phyloP scores from a whole-genome alignment of 2,329 filamentous ascomycete genomes.

The Pseudogymnoascus sp. region DNA sequence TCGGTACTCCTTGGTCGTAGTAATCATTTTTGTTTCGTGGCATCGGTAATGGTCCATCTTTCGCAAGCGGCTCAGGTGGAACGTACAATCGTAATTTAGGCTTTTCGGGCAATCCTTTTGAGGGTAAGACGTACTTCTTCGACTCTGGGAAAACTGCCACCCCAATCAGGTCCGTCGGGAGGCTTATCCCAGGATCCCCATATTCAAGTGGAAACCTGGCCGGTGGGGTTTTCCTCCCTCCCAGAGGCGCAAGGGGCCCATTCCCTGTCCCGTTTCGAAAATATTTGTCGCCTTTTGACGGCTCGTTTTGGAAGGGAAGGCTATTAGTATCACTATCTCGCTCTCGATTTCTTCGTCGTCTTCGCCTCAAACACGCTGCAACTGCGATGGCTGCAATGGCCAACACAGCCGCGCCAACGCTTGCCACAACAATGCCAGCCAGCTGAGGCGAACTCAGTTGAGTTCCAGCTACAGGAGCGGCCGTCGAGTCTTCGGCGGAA shows the following conservation, averaged over 20 bases:
- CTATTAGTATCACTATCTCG: slow-evolving; percentile 24
- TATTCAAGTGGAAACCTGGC: slow-evolving; percentile 22
- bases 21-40: neutral
- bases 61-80: slow-evolving; percentile 15
- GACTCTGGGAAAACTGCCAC: slow-evolving; percentile 24
- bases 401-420: slow-evolving; percentile 40
- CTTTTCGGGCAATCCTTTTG: slow-evolving; percentile 25
- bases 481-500: neutral
- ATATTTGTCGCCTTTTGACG: slow-evolving; percentile 17
- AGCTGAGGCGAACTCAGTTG: slow-evolving; percentile 39
- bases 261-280: slow-evolving; percentile 13
- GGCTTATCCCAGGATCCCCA: slow-evolving; percentile 26
- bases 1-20: neutral
- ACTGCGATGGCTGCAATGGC: slow-evolving; percentile 38
- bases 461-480: neutral
- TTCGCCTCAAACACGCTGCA: slow-evolving; percentile 28
- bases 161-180: slow-evolving; percentile 23
- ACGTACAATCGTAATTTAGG: slow-evolving; percentile 23
- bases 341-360: slow-evolving; percentile 20
- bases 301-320: slow-evolving; percentile 25
- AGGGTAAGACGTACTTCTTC: slow-evolving; percentile 9
- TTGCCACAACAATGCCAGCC: slow-evolving; percentile 49
- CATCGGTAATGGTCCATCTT: slow-evolving; percentile 10
- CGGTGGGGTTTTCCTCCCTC: slow-evolving; percentile 17
- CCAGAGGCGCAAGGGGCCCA: slow-evolving; percentile 15